Evolutionary conservation across 1,284 basidiomycete genomes (phyloP), one percentile per base, ranked within the genome.

Genomic region (Ceratobasidium sp.): DNA sequence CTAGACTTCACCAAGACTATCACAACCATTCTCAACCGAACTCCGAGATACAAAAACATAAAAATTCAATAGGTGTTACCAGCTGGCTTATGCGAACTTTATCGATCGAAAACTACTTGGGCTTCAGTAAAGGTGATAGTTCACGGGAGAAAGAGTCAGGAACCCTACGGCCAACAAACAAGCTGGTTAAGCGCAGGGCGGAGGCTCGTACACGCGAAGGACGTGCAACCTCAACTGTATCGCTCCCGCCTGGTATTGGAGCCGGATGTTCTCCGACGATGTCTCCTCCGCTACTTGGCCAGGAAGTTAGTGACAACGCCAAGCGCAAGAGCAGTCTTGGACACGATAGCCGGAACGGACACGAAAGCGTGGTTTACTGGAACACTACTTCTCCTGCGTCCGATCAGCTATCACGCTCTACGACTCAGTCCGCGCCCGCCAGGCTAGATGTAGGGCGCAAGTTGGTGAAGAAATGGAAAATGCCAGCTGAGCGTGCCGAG

Each of bases 41-140:
- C 9, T 15, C 62, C 33, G 38, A n/a, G 38, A 28, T 69, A 26
- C 67, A 69, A 54, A 28, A 28, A 28, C 54, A 50, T 28, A 17
- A 23, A 12, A 54, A 23, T 23, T 69, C 67, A 12, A 38, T 52
- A 26, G 56, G 50, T 50, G 52, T 69, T 38, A 33, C 67, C 20
- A 33, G 67, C 3, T 26, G 67, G 52, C 28, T 69, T 23, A 69
- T 69, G 23, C 67, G 67, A 2, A 54, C 67, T 7, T 33, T 69
- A 7, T 69, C 67, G 50, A 69, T 69, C n/a, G 28, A 33, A 7
- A n/a, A 15, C 23, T 12, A 38, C 13, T 28, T 28, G 9, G 33
- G 33, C 26, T 15, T 23, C 23, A 20, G 15, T 15, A 50, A 20
- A 20, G n/a, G 48, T 20, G 48, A 50, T 20, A 38, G 42, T 3